Conservation (phyloP, 352 stramenopile species). For the Phytophthora aleatoria region DNA sequence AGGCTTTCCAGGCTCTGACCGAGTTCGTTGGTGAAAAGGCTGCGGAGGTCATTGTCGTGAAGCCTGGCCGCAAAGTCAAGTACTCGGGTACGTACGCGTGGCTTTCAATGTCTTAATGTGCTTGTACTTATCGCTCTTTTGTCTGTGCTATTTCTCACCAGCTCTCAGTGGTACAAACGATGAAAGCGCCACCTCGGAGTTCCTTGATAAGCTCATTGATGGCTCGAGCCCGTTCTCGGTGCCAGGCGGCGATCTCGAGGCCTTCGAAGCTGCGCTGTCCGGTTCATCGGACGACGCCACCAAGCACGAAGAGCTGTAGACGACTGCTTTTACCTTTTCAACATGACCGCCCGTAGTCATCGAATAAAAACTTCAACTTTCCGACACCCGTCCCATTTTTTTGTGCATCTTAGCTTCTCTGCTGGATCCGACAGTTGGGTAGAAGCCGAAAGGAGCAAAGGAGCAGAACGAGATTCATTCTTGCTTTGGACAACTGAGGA, state of each 20-base stretch:
- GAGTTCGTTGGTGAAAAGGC: constrained; percentile 38
- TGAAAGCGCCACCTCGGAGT: constrained; percentile 44
- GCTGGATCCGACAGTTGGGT: background rate
- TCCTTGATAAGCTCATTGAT: constrained; percentile 70
- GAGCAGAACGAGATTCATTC: background rate
- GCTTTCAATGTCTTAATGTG: background rate
- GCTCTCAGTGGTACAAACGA: constrained; percentile 38
- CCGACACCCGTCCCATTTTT: background rate
- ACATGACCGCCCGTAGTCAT: no score
- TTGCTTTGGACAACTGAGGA: background rate
- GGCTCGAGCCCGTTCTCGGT: constrained; percentile 56
- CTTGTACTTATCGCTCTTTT: constrained; percentile 7
- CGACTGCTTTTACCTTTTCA: background rate
- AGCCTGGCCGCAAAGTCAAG: constrained; percentile 65
- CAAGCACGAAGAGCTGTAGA: constrained; percentile 40
- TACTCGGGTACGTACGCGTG: constrained; percentile 50
- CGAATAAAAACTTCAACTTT: background rate
- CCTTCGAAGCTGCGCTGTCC: constrained; percentile 32
- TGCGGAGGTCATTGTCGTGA: constrained; percentile 57
- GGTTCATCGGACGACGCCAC: constrained; percentile 13
- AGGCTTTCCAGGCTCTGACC: constrained; percentile 46
- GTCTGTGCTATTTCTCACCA: constrained; percentile 28
- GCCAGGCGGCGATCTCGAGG: constrained; percentile 23
- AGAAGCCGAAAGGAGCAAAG: background rate
- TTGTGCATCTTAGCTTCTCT: no score